phyloP scores from a whole-genome alignment of 257 asterid genomes.

The Gentiana straminea region DNA sequence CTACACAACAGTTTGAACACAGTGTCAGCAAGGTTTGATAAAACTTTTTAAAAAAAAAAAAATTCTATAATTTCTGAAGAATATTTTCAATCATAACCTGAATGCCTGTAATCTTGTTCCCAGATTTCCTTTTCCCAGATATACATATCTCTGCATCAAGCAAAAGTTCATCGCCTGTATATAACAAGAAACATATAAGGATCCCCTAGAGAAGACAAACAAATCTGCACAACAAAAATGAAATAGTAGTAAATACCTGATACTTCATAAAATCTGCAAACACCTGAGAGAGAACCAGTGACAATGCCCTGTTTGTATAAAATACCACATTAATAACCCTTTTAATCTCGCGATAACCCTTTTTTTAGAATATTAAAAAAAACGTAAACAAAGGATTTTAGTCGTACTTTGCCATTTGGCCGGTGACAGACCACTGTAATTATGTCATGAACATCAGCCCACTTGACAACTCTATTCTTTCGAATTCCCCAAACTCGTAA shows the following conservation, averaged over 20 bases:
- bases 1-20: slow-evolving; percentile 22
- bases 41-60: too few species aligned
- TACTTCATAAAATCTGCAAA: slow-evolving; percentile 59
- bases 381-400: background rate
- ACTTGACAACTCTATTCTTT: slow-evolving; percentile 48
- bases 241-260: slow-evolving; percentile 20
- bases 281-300: slow-evolving; percentile 66
- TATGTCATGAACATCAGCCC: slow-evolving; percentile 45
- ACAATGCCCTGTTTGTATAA: slow-evolving; percentile 47
- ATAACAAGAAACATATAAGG: slow-evolving; percentile 7
- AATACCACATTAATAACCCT: background rate
- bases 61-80: background rate
- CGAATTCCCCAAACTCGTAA: slow-evolving; percentile 70
- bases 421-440: slow-evolving; percentile 72
- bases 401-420: slow-evolving; percentile 60
- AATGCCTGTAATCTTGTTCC: slow-evolving; percentile 75
- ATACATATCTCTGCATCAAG: slow-evolving; percentile 42
- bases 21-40: slow-evolving; percentile 11
- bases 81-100: slow-evolving; percentile 34
- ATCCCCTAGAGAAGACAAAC: background rate
- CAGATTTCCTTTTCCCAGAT: slow-evolving; percentile 43
- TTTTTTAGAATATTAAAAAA: background rate
- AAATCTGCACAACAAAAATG: background rate
- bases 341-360: background rate
- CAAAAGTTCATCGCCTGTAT: slow-evolving; percentile 32